Percentiles rank a stretch among this genome's conserved stretches.
Conservation (phyloP, 805 yeast genomes). For the Wickerhamomyces silvicola region DNA sequence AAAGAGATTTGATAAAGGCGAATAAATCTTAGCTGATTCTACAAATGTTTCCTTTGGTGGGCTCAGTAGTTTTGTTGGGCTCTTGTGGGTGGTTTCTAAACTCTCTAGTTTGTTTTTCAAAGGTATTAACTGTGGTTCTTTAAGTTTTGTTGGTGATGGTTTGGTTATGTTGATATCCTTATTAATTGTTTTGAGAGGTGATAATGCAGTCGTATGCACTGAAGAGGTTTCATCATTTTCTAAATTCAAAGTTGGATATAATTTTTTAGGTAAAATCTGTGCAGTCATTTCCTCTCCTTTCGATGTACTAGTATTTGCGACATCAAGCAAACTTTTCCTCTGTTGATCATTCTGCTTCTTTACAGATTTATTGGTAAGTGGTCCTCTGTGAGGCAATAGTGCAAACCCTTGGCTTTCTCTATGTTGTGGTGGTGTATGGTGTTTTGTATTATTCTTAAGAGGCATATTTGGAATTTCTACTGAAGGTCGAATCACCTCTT, state of each 20-base stretch:
- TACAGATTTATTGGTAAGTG: conserved; percentile 23
- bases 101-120: conserved; percentile 1
- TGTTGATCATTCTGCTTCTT: conserved; percentile 11
- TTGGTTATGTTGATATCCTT: conserved; percentile 4
- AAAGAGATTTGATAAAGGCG: conserved; percentile 21
- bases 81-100: conserved; percentile 1
- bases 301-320: conserved; percentile 4
- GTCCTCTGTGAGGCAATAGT: conserved; percentile 24
- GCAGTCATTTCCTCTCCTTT: conserved; percentile 5
- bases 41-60: conserved; percentile 1
- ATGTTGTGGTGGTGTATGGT: conserved; percentile 15
- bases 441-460: conserved; percentile 12
- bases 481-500: conserved; percentile 4
- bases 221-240: conserved; percentile 6
- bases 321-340: conserved; percentile 14
- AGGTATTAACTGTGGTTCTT: conserved; percentile 1
- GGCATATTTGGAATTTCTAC: conserved; percentile 16
- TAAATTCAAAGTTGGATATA: conserved; percentile 16
- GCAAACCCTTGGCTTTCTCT: conserved; percentile 27
- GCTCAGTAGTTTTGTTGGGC: conserved; percentile 7
- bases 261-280: conserved; percentile 3
- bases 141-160: conserved; percentile 1
- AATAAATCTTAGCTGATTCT: conserved; percentile 9
- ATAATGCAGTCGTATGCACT: conserved; percentile 2
- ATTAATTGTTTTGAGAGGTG: conserved; percentile 4